Base-by-base conservation (phyloP, 2,329 filamentous ascomycete genomes). In the Aspergillus jensenii region DNA sequence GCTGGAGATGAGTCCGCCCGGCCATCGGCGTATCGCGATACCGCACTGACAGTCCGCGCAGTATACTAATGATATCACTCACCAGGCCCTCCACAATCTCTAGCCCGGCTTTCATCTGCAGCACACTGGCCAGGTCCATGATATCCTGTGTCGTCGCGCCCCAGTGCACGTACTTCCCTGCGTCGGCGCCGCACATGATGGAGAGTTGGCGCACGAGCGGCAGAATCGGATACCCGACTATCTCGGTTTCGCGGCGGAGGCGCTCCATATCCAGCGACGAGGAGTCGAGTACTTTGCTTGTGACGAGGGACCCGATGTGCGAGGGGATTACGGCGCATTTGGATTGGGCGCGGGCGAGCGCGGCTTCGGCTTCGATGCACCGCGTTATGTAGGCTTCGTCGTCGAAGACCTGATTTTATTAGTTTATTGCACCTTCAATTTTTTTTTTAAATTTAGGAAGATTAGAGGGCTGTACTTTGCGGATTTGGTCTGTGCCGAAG, bases 131-230 rank as follows among this genome's bases (percentile, higher is more conserved):
- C 0, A 79, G 71, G 60, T 85, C 83, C 82, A 84, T 84, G 58
- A 85, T 84, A 62, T 85, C 82, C 61, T 85, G 83, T 0, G 83
- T 85, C 0, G 83, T 85, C 2, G 82, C 82, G 8, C 83, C 83
- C 82, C 82, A 84, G 65, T 85, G 82, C 11, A 85, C 78, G 62
- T 82, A 84, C 58, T 77, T 74, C n/a, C 68, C 74, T 12, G 65
- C 67, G 5, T 71, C 63, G 33, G 71, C 68, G 14, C 65, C 67
- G 23, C 65, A 68, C n/a, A 68, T 67, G 27, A 71, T 69, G 1
- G 76, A 76, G 23, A 84, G 67, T 58, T 84, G 82, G 37, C 77
- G 73, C 3, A 83, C 78, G 12, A 84, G 63, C 1, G 81, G 79
- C 0, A 84, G 71, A 8, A 84, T 81, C 0, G 82, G 82, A 54